Evolutionary conservation across 441 rosid genomes (phyloP), one percentile per base, ranked within the genome.

Genomic region (Adansonia rubrostipa): DNA sequence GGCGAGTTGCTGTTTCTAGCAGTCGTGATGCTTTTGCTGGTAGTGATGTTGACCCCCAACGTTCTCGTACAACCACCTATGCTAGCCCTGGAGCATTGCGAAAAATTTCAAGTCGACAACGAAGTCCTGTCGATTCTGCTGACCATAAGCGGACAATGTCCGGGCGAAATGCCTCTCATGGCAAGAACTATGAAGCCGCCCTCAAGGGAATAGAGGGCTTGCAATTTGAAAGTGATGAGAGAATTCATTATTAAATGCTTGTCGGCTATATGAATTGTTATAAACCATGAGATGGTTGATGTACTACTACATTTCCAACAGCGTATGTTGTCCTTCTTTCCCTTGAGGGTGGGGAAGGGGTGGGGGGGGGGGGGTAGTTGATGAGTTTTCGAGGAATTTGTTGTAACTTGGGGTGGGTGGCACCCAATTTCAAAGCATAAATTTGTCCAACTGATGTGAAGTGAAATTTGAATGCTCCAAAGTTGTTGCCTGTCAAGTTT

Each of bases 121-220:
- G 90, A 85, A 84, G 85, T 73, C 87, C 90, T 0, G 77, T 80
- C 0, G 87, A 85, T 14, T 78, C 88, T 58, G 76, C 89, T 22
- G 95, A 88, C 48, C 88, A 86, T 20, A 89, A 87, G 87, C 91
- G 89, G 13, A 50, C 92, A 11, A 73, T 88, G 3, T 88, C 94
- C 10, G 84, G 88, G 2, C 86, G 93, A 86, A 86, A 83, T 51
- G 69, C 85, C 0, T 9, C 84, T 9, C 87, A 87, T 44, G 76
- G 80, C 42, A 90, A 91, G 89, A 87, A 81, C 77, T 91, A 83
- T 53, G 97, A 93, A 67, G 78, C 89, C 0, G 81, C 93, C 65
- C 88, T 94, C 4, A 91, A 87, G 81, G 98, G 95, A 83, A 87
- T 94, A 0, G 92, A 92, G 85, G 78, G 92, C 79, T 83, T 92